Evolutionary conservation across 352 stramenopile genomes (phyloP), one percentile per base, ranked within the genome.

Genomic region (Achlya hypogyna): DNA sequence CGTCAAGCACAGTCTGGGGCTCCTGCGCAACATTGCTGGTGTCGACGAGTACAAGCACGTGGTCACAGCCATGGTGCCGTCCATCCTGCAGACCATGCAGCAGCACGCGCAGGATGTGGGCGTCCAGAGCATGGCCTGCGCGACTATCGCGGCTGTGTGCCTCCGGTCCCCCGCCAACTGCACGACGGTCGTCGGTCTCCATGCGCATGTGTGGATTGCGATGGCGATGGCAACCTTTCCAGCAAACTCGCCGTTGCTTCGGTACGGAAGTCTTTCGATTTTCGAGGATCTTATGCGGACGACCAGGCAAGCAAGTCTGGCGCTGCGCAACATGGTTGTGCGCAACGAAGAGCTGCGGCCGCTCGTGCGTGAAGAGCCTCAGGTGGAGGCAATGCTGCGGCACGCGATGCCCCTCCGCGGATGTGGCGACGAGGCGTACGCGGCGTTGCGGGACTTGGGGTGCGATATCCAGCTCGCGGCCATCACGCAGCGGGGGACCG

Each of bases 351-450:
- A 90, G 43, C 51, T 93, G 23, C 82, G 81, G 14, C 65, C 68
- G 8, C 74, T 81, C 23, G 80, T 93, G 53, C 64, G 89, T 18
- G 74, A 88, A 23, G 79, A 93, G 42, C 34, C 27, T 6, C 73
- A 82, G 28, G 79, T 91, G 0, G 81, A 93, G 58, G 63, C 72
- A 29, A 22, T 91, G 60, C 73, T 93, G 53, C 78, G 81, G 5
- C 69, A 80, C n/a, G 81, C 79, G 0, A 79, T 89, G 54, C 59
- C 78, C 31, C 81, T 82, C 62, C 81, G 79, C 20, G 79, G 74
- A 16, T 93, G 84, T 54, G 82, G 82, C 20, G 82, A 90, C 53
- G 82, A 90, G 74, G 84, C 82, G 10, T 93, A 93, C 53, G 84
- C 79, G 42, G 84, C 84, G 14, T 63, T 93, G 52, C 76, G 84